Conservation (phyloP, 306 rosid species). For the Medicago lupulina region DNA sequence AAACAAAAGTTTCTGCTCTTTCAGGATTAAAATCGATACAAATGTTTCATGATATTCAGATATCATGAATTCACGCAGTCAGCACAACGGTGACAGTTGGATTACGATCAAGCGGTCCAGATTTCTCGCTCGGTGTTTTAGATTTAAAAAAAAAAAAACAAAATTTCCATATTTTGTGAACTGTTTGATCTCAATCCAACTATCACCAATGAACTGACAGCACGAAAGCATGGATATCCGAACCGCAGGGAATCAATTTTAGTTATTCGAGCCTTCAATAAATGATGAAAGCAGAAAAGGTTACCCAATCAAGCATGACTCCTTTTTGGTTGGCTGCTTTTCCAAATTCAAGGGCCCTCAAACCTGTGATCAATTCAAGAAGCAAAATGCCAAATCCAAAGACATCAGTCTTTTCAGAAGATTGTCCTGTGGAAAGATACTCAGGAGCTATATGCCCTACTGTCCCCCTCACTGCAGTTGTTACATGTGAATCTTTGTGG, state of each 20-base stretch:
- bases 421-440: conserved; percentile 95
- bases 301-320: conserved; percentile 96
- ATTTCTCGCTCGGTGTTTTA: not conserved
- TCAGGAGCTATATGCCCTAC: conserved; percentile 98
- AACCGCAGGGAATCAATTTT: not conserved
- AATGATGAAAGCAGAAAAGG: conserved; percentile 6
- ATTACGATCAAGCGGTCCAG: not conserved
- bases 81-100: not conserved
- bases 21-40: not conserved
- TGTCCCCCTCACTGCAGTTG: conserved; percentile 94
- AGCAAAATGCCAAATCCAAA: conserved; percentile 93
- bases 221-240: not conserved
- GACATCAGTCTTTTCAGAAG: conserved; percentile 95
- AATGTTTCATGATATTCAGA: not conserved
- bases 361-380: conserved; percentile 90
- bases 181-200: not conserved
- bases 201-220: not conserved
- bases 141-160: not conserved
- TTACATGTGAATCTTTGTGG: conserved; percentile 94
- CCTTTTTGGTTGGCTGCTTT: conserved; percentile 90
- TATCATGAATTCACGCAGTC: not conserved
- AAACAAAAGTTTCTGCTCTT: not conserved
- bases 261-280: not conserved
- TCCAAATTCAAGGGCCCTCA: conserved; percentile 86
- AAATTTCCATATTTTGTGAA: not conserved